Percentiles rank a stretch among this genome's conserved stretches.
Evolutionary conservation across 495 filamentous ascomycete species (phyloP).

Genomic region (Trichocladium uniseriatum): DNA sequence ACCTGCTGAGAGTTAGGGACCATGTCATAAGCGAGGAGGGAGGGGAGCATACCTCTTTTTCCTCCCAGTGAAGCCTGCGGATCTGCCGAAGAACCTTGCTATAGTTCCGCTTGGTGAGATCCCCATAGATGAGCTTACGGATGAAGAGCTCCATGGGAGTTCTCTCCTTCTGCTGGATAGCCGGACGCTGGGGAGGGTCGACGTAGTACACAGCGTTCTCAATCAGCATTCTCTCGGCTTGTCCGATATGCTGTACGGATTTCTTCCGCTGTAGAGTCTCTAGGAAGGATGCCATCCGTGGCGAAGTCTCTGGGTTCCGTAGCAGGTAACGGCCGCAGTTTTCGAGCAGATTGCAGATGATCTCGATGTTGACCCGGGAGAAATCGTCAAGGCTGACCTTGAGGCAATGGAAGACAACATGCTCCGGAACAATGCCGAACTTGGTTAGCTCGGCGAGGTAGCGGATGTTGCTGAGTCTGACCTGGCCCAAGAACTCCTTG

Average conservation of each 20-base stretch:
- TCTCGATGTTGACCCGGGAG: constrained; percentile 96
- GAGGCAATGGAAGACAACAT: constrained; percentile 97
- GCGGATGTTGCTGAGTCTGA: constrained; percentile 87
- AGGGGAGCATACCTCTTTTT: constrained; percentile 54
- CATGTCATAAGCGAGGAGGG: neutral
- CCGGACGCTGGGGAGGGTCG: constrained; percentile 84
- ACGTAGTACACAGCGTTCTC: constrained; percentile 99
- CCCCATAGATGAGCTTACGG: constrained; percentile 79
- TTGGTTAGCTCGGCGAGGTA: constrained; percentile 97
- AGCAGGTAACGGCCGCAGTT: constrained; percentile 94
- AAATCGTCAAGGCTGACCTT: constrained; percentile 97
- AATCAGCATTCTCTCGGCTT: constrained; percentile 95
- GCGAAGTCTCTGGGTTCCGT: constrained; percentile 86
- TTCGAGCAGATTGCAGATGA: constrained; percentile 93
- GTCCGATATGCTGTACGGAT: constrained; percentile 83
- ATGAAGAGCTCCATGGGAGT: constrained; percentile 89
- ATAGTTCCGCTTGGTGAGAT: constrained; percentile 90
- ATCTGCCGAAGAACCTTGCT: constrained; percentile 88
- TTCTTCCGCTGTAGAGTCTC: constrained; percentile 97
- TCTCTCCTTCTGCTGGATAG: constrained; percentile 92
- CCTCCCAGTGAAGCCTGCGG: constrained; percentile 95
- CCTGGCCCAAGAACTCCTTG: constrained; percentile 92
- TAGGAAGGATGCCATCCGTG: constrained; percentile 84
- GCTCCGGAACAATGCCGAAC: constrained; percentile 95
- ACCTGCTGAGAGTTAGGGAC: constrained; percentile 41